Conservation (phyloP, 495 filamentous ascomycete genomes). For the Penicillium steckii region DNA sequence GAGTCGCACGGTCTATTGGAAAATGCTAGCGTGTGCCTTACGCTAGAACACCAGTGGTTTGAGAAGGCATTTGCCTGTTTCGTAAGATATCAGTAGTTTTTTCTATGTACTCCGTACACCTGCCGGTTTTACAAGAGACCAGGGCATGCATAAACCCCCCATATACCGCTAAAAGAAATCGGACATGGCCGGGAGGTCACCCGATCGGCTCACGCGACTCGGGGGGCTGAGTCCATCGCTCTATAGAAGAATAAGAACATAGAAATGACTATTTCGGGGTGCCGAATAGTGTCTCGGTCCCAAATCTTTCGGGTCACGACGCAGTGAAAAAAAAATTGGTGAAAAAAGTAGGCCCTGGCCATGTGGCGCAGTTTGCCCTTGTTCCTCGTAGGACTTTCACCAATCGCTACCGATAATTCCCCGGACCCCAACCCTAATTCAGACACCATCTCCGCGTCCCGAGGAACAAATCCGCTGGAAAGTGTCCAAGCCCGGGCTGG, state of each 20-base stretch:
- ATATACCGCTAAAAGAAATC: neutral
- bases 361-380: conserved; percentile 11
- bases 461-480: neutral
- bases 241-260: neutral
- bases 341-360: neutral
- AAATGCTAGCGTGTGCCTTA: neutral
- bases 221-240: neutral
- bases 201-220: conserved; percentile 13
- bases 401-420: neutral
- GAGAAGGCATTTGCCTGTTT: neutral
- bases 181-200: conserved; percentile 14
- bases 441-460: conserved; percentile 12
- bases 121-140: neutral
- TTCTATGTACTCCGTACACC: neutral
- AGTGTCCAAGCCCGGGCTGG: neutral
- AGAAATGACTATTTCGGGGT: neutral
- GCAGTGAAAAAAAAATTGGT: neutral
- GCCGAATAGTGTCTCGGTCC: conserved; percentile 2
- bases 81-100: too few species aligned
- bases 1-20: neutral
- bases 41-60: neutral
- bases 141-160: neutral
- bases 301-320: neutral
- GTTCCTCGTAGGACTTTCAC: neutral
- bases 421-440: conserved; percentile 5